A percentile compares a stretch with the other conserved stretches of the same genome.
Conservation (phyloP, 805 yeast genomes). For the Ogataea degrootiae region DNA sequence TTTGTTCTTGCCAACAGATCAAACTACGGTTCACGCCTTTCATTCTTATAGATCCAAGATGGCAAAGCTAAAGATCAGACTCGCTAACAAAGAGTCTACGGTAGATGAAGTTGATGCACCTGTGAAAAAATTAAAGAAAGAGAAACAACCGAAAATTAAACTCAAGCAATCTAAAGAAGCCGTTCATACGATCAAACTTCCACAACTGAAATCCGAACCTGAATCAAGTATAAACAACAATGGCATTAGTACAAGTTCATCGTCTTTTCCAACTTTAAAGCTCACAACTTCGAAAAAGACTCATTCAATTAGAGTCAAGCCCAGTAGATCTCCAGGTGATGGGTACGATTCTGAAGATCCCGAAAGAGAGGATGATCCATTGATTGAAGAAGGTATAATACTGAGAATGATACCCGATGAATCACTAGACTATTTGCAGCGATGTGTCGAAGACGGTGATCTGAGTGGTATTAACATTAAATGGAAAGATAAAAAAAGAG, state of each 20-base stretch:
- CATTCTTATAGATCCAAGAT: conserved; percentile 1
- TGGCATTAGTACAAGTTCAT: not conserved
- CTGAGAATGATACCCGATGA: conserved; percentile 67
- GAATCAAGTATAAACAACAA: not conserved
- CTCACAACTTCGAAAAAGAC: conserved; percentile 37
- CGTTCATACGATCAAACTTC: conserved; percentile 7
- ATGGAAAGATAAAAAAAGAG: conserved; percentile 80
- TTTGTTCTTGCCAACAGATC: no score
- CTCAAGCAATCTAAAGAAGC: conserved; percentile 21
- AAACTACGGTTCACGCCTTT: no score
- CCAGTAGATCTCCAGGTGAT: conserved; percentile 78
- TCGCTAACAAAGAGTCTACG: conserved; percentile 6
- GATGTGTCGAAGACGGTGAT: conserved; percentile 73
- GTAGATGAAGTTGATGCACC: not conserved
- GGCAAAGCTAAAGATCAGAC: conserved; percentile 24
- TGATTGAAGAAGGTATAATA: conserved; percentile 80
- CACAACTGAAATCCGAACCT: conserved; percentile 1
- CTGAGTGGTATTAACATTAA: conserved; percentile 65
- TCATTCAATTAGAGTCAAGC: conserved; percentile 49
- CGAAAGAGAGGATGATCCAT: conserved; percentile 91
- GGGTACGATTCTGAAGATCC: conserved; percentile 98
- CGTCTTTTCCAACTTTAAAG: conserved; percentile 15
- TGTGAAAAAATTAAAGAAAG: conserved; percentile 2
- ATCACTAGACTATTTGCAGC: conserved; percentile 66
- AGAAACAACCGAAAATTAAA: conserved; percentile 25